Evolutionary conservation across 2,329 filamentous ascomycete species (phyloP), one percentile per base, ranked within the genome.

Genomic region (Neofusicoccum laricinum): DNA sequence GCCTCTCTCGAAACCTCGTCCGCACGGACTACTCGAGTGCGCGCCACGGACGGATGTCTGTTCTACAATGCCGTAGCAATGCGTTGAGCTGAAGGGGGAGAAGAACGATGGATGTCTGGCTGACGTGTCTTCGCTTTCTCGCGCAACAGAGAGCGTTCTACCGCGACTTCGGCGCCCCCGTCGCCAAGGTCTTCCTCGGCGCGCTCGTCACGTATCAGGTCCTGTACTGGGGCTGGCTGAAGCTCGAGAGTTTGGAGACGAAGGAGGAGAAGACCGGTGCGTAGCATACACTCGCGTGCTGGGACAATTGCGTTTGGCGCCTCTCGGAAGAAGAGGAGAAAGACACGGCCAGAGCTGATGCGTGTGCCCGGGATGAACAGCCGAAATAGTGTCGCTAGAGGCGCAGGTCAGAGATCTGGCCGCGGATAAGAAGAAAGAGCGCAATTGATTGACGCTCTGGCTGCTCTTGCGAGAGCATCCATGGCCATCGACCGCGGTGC

Each of bases 131-230:
- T 19, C 48, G 48, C 57, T 34, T 41, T 15, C 15, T 17, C 58
- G 43, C 21, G 17, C 25, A 15, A n/a, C 50, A 90, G 85, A 78
- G 85, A 57, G 80, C 83, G 51, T 93, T 93, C 79, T 94, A 92
- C 81, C 88, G 86, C 72, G 87, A 86, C 14, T 93, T 92, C 72
- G 86, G 88, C 43, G 84, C 89, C 1, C 90, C 91, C 2, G 81
- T 94, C 50, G 84, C 86, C 61, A 94, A 93, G 78, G 87, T 88
- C 62, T 85, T 92, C 68, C 82, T 94, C 41, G 84, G 90, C 72
- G 90, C 91, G 62, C 84, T 93, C 63, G 88, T 92, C 72, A 90
- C 88, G 1, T 95, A 94, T 75, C 91, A 95, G 77, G 71, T 90
- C n/a, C 77, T 84, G 14, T 94, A 93, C 78, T 92, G 86, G 80